These are phyloP conservation scores for Cryphonectria radicalis DNA, from an alignment of 2,329 filamentous ascomycete species.

Conservation along the genomic window DNA sequence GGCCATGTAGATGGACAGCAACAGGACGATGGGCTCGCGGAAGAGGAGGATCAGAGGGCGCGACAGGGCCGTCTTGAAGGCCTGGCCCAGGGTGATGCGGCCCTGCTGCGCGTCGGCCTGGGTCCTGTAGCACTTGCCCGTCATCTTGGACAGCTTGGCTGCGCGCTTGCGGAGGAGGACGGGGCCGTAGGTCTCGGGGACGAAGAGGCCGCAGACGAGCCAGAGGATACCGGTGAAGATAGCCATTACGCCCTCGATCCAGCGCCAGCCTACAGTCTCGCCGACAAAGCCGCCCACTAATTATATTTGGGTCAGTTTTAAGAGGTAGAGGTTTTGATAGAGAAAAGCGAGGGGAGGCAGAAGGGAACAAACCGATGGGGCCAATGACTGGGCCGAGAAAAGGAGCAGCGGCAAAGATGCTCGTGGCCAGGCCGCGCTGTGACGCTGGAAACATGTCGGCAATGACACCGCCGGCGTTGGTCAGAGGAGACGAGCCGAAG, in stretches of 20 bases:
- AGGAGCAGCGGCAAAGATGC: constrained; percentile 64
- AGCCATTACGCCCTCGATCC: constrained; percentile 66
- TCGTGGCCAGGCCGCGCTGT: constrained; percentile 61
- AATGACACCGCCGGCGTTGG: constrained; percentile 66
- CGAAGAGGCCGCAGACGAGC: constrained; percentile 53
- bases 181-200: constrained; percentile 66
- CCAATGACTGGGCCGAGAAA: constrained; percentile 65
- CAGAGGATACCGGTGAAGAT: constrained; percentile 65
- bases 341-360: neutral
- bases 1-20: constrained; percentile 67
- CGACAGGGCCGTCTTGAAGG: constrained; percentile 60
- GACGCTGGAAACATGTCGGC: constrained; percentile 64
- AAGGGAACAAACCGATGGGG: constrained; percentile 19
- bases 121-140: constrained; percentile 60
- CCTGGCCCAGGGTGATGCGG: constrained; percentile 47
- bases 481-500: constrained; percentile 66
- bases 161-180: constrained; percentile 60
- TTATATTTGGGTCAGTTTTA: neutral
- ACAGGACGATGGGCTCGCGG: constrained; percentile 67
- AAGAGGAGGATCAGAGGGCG: constrained; percentile 70
- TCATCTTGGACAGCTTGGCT: constrained; percentile 52
- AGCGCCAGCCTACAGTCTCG: constrained; percentile 64
- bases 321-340: constrained; percentile 38
- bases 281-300: constrained; percentile 63
- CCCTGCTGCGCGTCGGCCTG: constrained; percentile 51